Percentiles rank a stretch among this genome's conserved stretches.
These are phyloP conservation scores for Arabidopsis arenosa DNA, from an alignment of 345 rosid species.

Conservation along the genomic window DNA sequence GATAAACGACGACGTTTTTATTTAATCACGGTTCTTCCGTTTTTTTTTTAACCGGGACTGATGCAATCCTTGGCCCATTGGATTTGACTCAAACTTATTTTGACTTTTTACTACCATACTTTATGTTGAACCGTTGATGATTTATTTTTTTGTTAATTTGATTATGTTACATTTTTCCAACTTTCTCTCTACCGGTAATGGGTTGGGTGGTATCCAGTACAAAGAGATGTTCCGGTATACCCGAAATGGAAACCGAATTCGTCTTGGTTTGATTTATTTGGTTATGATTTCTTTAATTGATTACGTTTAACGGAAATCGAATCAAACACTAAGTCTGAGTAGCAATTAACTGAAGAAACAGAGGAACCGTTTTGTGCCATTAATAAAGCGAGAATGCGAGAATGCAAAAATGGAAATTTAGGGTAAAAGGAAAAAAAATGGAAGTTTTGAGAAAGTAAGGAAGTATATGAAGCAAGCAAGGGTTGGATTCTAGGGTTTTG, in stretches of 20 bases:
- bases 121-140: background rate
- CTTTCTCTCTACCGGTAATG: too few relatives aligned
- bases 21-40: conserved; percentile 38
- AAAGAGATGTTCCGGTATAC: too few relatives aligned
- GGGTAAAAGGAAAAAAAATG: background rate
- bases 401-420: background rate
- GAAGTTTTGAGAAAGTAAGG: background rate
- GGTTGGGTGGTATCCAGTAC: too few relatives aligned
- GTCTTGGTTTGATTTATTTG: background rate
- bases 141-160: too few relatives aligned
- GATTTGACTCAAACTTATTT: conserved; percentile 15
- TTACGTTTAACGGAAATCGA: too few relatives aligned
- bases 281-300: background rate
- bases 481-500: background rate
- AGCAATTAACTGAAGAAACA: background rate
- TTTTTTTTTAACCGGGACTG: background rate
- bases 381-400: background rate
- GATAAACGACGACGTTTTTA: conserved; percentile 39
- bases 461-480: background rate
- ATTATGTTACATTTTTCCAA: too few relatives aligned
- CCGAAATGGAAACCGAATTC: too few relatives aligned
- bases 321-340: too few relatives aligned
- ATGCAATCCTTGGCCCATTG: background rate
- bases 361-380: background rate
- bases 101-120: conserved; percentile 16